A percentile compares a stretch with the other conserved stretches of the same genome.
Conservation (phyloP, 192 early-diverging fungal genomes). For the Irineochytrium annulatum region DNA sequence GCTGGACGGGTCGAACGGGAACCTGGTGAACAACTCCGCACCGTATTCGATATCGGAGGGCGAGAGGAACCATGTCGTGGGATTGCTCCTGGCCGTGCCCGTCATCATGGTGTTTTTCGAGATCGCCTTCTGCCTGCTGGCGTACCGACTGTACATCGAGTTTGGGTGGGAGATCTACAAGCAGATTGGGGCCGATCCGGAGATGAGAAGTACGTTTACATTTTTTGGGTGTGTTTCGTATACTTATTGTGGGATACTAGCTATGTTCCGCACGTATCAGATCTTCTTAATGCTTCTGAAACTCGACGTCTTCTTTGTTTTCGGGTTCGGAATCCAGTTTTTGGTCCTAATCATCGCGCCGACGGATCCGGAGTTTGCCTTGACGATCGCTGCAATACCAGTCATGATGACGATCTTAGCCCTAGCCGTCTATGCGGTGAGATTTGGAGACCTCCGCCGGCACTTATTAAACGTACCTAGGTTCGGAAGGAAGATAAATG, state of each 20-base stretch:
- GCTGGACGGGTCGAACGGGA: background rate
- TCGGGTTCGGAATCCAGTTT: conserved; percentile 67
- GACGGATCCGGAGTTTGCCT: conserved; percentile 34
- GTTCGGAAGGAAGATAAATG: conserved; percentile 58
- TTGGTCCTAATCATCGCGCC: conserved; percentile 53
- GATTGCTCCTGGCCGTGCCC: conserved; percentile 48
- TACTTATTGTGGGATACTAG: conserved; percentile 3
- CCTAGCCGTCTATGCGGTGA: conserved; percentile 58
- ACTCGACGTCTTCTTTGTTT: conserved; percentile 75
- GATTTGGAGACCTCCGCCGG: background rate
- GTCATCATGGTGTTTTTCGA: conserved; percentile 53
- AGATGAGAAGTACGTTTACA: conserved; percentile 32
- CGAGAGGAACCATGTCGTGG: background rate
- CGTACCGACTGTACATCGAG: conserved; percentile 41
- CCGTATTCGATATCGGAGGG: background rate
- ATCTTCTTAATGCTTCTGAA: conserved; percentile 77
- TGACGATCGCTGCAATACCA: conserved; percentile 56
- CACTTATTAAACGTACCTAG: conserved; percentile 56
- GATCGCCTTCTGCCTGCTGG: conserved; percentile 32
- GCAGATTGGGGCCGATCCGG: conserved; percentile 51
- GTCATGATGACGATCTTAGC: conserved; percentile 55
- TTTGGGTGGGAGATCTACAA: conserved; percentile 59
- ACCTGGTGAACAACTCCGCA: too few relatives aligned
- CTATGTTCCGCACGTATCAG: conserved; percentile 55
- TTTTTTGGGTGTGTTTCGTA: background rate